Percentiles rank a stretch among this genome's conserved stretches.
phyloP scores from a whole-genome alignment of 2,329 filamentous ascomycete genomes.

The Neonectria magnoliae region DNA sequence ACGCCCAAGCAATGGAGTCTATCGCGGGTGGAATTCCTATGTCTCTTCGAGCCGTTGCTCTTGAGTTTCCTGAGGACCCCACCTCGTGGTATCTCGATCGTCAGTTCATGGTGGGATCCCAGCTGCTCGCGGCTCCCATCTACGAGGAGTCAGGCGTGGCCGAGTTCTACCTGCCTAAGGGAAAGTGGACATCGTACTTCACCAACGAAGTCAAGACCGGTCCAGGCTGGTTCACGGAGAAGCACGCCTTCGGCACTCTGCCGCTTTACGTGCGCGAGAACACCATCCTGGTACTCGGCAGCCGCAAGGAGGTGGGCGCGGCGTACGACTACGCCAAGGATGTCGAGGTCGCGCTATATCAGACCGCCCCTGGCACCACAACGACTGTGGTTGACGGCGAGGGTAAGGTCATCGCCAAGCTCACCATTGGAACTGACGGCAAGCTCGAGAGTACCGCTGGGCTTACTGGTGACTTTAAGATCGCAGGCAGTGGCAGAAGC shows the following conservation, averaged over 20 bases:
- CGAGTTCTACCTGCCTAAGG: conserved; percentile 70
- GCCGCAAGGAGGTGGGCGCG: conserved; percentile 50
- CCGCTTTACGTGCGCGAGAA: conserved; percentile 68
- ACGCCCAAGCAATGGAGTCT: conserved; percentile 54
- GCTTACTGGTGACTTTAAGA: conserved; percentile 51
- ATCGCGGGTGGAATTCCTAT: conserved; percentile 66
- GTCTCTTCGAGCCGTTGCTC: conserved; percentile 70
- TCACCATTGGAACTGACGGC: conserved; percentile 53
- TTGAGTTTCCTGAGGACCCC: conserved; percentile 78
- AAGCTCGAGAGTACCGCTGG: conserved; percentile 51
- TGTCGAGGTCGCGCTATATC: conserved; percentile 60
- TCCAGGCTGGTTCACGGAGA: conserved; percentile 68
- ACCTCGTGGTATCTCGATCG: conserved; percentile 74
- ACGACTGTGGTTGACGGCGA: conserved; percentile 55
- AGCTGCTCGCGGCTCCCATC: conserved; percentile 71
- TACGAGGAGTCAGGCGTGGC: conserved; percentile 71
- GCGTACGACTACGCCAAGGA: conserved; percentile 60
- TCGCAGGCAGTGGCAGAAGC: conserved; percentile 36
- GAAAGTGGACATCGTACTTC: conserved; percentile 60
- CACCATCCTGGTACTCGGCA: conserved; percentile 59
- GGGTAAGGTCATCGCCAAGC: conserved; percentile 52
- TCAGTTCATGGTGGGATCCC: conserved; percentile 78
- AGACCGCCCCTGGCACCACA: conserved; percentile 52
- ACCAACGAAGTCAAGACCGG: conserved; percentile 60
- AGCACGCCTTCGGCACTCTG: conserved; percentile 66